Evolutionary conservation across 78 protist species (phyloP).

Genomic region (Pigoraptor vietnamica): DNA sequence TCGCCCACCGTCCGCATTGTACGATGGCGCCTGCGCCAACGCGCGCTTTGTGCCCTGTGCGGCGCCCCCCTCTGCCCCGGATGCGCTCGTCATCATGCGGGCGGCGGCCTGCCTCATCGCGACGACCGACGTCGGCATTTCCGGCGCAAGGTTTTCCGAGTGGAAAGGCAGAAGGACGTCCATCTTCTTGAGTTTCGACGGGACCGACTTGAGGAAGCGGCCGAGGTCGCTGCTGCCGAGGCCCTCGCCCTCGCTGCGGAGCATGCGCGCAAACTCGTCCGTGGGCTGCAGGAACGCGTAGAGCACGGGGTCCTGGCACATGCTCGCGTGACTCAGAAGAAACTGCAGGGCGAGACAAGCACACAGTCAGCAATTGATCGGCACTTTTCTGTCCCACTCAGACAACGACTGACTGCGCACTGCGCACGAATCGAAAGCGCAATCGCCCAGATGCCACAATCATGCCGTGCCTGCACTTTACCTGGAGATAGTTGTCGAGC

Average conservation of each 20-base stretch:
- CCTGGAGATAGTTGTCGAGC: background rate
- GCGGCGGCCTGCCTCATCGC: background rate
- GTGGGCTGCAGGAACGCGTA: background rate
- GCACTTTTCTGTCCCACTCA: no score
- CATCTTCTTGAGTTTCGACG: background rate
- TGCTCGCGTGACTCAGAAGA: background rate
- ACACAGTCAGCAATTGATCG: no score
- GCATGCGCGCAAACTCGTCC: background rate
- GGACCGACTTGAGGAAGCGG: background rate
- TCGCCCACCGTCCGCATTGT: no score
- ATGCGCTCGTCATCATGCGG: background rate
- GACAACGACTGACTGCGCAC: no score
- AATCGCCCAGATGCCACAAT: no score
- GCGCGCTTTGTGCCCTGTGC: background rate
- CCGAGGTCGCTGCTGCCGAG: background rate
- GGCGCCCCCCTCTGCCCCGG: background rate
- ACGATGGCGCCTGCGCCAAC: no score
- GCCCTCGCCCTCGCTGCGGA: background rate
- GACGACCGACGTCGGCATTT: background rate
- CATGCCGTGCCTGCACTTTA: no score
- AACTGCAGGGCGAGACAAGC: background rate
- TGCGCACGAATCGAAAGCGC: no score
- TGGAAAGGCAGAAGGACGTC: background rate
- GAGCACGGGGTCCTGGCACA: background rate
- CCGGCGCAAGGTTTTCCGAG: background rate